phyloP scores from a whole-genome alignment of 352 stramenopile genomes.

The Blastocystis sp. region DNA sequence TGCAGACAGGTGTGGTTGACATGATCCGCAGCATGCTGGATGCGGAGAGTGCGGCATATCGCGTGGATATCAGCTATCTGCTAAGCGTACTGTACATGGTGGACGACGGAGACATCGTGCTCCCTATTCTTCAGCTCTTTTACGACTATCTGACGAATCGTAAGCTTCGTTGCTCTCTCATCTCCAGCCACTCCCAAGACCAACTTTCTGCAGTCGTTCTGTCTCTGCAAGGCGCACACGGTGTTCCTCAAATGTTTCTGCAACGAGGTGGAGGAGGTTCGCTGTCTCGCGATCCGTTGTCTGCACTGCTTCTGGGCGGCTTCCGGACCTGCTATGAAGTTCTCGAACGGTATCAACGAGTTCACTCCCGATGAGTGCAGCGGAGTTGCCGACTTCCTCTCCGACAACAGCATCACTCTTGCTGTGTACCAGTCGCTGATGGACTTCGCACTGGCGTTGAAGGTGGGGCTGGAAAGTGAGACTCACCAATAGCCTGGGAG shows the following conservation, averaged over 20 bases:
- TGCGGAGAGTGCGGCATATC: not conserved
- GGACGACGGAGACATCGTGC: not conserved
- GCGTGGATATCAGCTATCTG: conserved; percentile 44
- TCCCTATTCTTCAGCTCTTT: not conserved
- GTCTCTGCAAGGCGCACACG: conserved; percentile 40
- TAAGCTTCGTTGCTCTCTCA: not conserved
- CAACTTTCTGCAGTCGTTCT: conserved; percentile 31
- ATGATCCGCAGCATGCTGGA: conserved; percentile 33
- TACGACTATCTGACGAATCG: not conserved
- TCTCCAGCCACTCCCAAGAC: not conserved
- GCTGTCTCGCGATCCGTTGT: conserved; percentile 36
- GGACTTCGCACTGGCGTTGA: conserved; percentile 46
- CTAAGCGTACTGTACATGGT: conserved; percentile 49
- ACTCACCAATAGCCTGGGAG: conserved; percentile 22
- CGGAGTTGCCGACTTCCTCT: conserved; percentile 1
- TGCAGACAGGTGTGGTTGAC: conserved; percentile 24
- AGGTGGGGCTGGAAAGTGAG: not conserved
- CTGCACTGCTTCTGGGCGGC: conserved; percentile 53
- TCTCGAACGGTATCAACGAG: conserved; percentile 13
- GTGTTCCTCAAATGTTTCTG: conserved; percentile 56
- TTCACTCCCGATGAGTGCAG: conserved; percentile 34
- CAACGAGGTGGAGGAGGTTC: conserved; percentile 35
- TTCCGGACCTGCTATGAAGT: not conserved
- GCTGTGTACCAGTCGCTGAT: conserved; percentile 38
- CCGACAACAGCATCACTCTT: not conserved